Conservation (phyloP, 345 rosid species). For the Citrus australasica region DNA sequence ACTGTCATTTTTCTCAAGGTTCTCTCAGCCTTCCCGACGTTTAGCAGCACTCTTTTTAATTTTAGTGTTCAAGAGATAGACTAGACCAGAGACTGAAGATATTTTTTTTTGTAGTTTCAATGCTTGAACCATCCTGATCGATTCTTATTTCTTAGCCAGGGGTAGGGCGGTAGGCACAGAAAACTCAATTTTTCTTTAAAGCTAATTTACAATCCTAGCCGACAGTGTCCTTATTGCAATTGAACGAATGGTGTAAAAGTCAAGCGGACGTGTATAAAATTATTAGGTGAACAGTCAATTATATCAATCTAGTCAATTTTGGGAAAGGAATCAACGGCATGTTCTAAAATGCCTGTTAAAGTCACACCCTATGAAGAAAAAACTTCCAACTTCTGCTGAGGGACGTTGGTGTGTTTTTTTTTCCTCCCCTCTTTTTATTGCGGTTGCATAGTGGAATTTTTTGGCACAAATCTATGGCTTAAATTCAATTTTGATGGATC, state of each 20-base stretch:
- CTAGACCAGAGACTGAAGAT: not conserved
- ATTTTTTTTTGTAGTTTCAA: not conserved
- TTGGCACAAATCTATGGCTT: not conserved
- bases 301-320: not conserved
- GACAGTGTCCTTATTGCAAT: not conserved
- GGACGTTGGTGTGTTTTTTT: not conserved
- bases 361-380: not conserved
- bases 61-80: not conserved
- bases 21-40: too few relatives aligned
- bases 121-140: not conserved
- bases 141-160: not conserved
- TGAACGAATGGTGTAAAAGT: not conserved
- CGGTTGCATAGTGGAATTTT: not conserved
- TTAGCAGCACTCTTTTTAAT: not conserved
- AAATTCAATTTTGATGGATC: not conserved
- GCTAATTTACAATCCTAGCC: not conserved
- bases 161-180: not conserved
- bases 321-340: not conserved
- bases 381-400: not conserved
- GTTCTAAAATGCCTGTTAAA: not conserved
- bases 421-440: not conserved
- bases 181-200: not conserved
- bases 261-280: not conserved
- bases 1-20: too few relatives aligned
- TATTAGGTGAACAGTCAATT: not conserved